phyloP scores from a whole-genome alignment of 805 yeast genomes.

The Wickerhamomyces rabaulensis region DNA sequence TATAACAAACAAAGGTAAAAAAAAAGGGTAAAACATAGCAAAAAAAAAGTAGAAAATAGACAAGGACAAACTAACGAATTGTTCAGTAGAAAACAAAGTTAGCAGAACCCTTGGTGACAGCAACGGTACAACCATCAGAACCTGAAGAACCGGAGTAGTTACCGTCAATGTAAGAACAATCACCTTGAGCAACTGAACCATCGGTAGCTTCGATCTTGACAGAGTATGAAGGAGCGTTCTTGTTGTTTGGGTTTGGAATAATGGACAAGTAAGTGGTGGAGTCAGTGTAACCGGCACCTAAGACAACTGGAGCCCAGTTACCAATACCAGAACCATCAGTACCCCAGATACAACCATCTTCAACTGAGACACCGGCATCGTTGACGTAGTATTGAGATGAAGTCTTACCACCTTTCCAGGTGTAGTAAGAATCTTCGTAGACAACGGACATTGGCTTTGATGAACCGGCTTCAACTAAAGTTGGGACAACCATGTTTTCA shows the following conservation, averaged over 20 bases:
- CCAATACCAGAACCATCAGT: slow-evolving; percentile 72
- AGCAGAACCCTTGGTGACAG: slow-evolving; percentile 80
- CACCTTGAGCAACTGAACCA: slow-evolving; percentile 59
- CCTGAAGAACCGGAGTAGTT: slow-evolving; percentile 58
- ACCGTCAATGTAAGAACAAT: slow-evolving; percentile 80
- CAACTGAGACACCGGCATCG: slow-evolving; percentile 86
- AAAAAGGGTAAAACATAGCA: neutral
- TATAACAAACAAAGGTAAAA: no score
- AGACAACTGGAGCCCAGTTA: slow-evolving; percentile 96
- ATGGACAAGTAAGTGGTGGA: slow-evolving; percentile 75
- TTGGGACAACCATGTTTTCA: slow-evolving; percentile 96
- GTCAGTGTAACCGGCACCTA: slow-evolving; percentile 82
- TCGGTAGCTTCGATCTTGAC: slow-evolving; percentile 74
- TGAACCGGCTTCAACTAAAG: slow-evolving; percentile 67
- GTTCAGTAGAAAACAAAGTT: slow-evolving; percentile 64
- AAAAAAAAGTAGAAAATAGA: neutral
- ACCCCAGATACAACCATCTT: slow-evolving; percentile 97
- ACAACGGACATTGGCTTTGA: slow-evolving; percentile 72
- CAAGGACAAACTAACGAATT: neutral
- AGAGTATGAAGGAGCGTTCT: slow-evolving; percentile 59
- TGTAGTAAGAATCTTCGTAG: slow-evolving; percentile 69
- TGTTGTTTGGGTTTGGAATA: slow-evolving; percentile 93
- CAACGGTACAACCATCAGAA: slow-evolving; percentile 88
- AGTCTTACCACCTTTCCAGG: slow-evolving; percentile 76
- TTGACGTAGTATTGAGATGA: slow-evolving; percentile 97